Conservation (phyloP, 768 basidiomycete genomes). For the Tylopilus sp. region DNA sequence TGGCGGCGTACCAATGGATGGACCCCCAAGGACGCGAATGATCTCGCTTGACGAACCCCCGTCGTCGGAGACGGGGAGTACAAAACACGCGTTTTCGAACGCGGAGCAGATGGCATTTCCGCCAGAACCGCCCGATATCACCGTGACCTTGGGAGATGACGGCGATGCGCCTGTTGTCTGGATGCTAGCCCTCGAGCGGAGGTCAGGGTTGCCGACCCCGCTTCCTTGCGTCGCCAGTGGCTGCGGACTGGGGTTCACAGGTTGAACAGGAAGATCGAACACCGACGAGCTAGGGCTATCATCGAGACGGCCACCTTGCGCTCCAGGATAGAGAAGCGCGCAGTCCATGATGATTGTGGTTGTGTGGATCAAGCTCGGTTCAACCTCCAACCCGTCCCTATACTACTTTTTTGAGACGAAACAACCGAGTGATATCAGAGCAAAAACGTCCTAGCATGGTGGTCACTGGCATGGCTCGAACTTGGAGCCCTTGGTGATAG, state of each 20-base stretch:
- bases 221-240: conserved; percentile 16
- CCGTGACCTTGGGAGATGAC: conserved; percentile 48
- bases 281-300: conserved; percentile 68
- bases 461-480: too few relatives aligned
- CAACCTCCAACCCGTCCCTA: too few relatives aligned
- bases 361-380: too few relatives aligned
- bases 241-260: conserved; percentile 16
- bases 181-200: conserved; percentile 1
- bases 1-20: conserved; percentile 64
- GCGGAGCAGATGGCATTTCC: conserved; percentile 89
- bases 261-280: conserved; percentile 66
- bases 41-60: conserved; percentile 96
- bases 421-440: too few relatives aligned
- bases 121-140: conserved; percentile 93
- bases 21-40: conserved; percentile 84
- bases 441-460: too few relatives aligned
- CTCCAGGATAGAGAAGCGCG: conserved; percentile 7
- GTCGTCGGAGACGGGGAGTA: conserved; percentile 92
- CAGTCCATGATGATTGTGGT: conserved; percentile 12
- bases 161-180: conserved; percentile 5
- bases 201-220: neutral
- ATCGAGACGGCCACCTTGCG: conserved; percentile 11
- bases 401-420: too few relatives aligned
- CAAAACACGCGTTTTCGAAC: conserved; percentile 74
- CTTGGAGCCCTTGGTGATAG: too few relatives aligned